These are phyloP conservation scores for Wickerhamomyces rabaulensis DNA, from an alignment of 805 yeast genomes.

Conservation along the genomic window DNA sequence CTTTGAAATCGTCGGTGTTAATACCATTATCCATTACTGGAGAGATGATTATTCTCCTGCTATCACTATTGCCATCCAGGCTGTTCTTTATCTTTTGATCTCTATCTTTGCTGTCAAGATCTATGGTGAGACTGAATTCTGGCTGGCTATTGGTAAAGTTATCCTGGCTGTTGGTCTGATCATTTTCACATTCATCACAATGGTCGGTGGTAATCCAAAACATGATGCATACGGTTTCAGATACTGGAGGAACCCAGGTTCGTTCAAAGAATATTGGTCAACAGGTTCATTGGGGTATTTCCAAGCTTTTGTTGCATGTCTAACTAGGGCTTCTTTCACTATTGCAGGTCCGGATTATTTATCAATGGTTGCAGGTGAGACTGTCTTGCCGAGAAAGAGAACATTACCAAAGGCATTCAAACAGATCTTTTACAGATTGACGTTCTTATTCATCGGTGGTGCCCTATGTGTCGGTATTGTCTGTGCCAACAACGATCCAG, in stretches of 20 bases:
- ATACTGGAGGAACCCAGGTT: constrained; percentile 49
- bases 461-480: constrained; percentile 75
- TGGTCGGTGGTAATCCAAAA: constrained; percentile 84
- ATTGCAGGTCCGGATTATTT: constrained; percentile 86
- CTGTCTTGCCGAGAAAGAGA: constrained; percentile 56
- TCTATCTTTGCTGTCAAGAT: constrained; percentile 68
- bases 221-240: constrained; percentile 59
- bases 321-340: constrained; percentile 70
- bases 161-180: constrained; percentile 71
- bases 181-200: constrained; percentile 69
- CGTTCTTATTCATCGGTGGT: constrained; percentile 66
- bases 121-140: constrained; percentile 82
- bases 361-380: constrained; percentile 82
- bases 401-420: constrained; percentile 75
- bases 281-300: constrained; percentile 59
- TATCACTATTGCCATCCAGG: constrained; percentile 60
- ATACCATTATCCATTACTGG: constrained; percentile 78
- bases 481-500: constrained; percentile 64
- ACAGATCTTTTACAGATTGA: constrained; percentile 64
- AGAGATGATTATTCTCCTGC: constrained; percentile 70
- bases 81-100: constrained; percentile 55
- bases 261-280: constrained; percentile 51
- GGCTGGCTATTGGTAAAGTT: constrained; percentile 70
- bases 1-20: constrained; percentile 76
- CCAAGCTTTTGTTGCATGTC: constrained; percentile 66